Conservation (phyloP, 371 early-diverging fungal species). For the Sporodiniella umbellata region DNA sequence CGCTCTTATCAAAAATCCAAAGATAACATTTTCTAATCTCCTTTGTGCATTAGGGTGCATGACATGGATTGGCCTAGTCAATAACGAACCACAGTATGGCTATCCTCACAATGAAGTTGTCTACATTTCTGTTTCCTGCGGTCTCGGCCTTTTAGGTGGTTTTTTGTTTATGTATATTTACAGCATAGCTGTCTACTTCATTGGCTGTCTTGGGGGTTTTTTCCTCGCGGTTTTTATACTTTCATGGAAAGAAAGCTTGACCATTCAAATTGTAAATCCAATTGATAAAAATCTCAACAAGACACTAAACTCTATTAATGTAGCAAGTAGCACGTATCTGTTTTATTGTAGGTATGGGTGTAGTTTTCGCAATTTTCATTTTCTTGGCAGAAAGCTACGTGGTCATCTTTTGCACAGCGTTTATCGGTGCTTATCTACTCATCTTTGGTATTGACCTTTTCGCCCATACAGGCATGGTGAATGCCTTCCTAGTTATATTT, state of each 20-base stretch:
- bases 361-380: constrained; percentile 32
- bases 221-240: constrained; percentile 46
- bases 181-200: constrained; percentile 30
- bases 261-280: constrained; percentile 47
- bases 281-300: no score
- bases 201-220: constrained; percentile 40
- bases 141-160: constrained; percentile 28
- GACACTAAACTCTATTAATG: no score
- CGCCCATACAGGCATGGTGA: constrained; percentile 50
- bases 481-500: constrained; percentile 42
- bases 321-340: constrained; percentile 50
- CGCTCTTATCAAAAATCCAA: no score
- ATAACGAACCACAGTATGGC: constrained; percentile 32
- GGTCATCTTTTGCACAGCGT: constrained; percentile 41
- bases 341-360: constrained; percentile 44
- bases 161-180: constrained; percentile 26
- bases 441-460: constrained; percentile 54
- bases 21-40: neutral
- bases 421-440: constrained; percentile 50
- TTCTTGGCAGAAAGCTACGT: constrained; percentile 34
- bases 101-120: constrained; percentile 28
- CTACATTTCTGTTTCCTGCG: constrained; percentile 20
- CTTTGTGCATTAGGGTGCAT: constrained; percentile 23
- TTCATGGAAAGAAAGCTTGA: constrained; percentile 44
- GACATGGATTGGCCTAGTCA: constrained; percentile 40